Evolutionary conservation across 2,329 filamentous ascomycete species (phyloP), one percentile per base, ranked within the genome.

Genomic region (Aaosphaeria pasadenensis): DNA sequence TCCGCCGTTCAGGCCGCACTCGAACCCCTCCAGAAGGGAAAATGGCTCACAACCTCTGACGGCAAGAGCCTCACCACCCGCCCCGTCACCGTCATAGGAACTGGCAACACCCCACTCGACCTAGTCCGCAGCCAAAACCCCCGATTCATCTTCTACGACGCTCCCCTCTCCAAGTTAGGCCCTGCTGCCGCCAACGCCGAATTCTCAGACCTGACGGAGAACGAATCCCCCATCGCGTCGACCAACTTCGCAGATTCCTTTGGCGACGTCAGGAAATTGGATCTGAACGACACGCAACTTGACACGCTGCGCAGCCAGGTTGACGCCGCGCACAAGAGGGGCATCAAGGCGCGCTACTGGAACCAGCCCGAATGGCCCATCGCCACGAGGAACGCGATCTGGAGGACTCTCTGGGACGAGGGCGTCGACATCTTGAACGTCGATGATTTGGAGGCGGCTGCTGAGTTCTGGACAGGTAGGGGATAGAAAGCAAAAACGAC

Each of bases 361-460:
- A 80, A 83, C 45, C 77, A 79, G 52, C 84, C 84, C 0, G 71
- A 30, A 9, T 55, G 43, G 42, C 83, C 82, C 0, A 67, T 86
- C 30, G 74, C 77, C n/a, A 78, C 75, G 24, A 69, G 84, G 28
- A 81, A 85, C 60, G 69, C 72, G 6, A 66, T 85, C 4, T 87
- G 84, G 84, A 70, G 76, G 53, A 74, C 72, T 5, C 63, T 87
- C 51, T 72, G 78, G 54, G 71, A 77, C 44, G 80, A 80, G 49
- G 82, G 82, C 0, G 81, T 82, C n/a, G 78, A 78, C 49, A 60
- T 87, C 48, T 57, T 87, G 44, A 86, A 86, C 64, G 83, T 80
- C 0, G 84, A 87, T 73, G 83, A 87, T 68, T 54, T 86, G 44
- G 71, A 77, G 51, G 82, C 67, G 17, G 76, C 71, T 11, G 72